Percentiles rank a stretch among this genome's conserved stretches.
Evolutionary conservation across 768 basidiomycete genomes (phyloP).

Genomic region (Phanerochaete carnosa): DNA sequence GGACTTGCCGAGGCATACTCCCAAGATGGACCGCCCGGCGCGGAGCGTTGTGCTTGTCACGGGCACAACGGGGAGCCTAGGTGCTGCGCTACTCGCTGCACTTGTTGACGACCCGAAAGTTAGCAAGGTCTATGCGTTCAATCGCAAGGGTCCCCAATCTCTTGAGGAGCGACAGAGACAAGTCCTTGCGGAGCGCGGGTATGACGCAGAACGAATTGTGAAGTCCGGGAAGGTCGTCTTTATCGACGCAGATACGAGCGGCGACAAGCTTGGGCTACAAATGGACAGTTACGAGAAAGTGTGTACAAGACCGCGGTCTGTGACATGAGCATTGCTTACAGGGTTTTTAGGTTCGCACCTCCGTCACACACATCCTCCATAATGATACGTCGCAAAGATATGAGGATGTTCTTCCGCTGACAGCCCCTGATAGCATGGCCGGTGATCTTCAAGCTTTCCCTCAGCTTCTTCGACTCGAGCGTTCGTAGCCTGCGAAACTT

Average conservation of each 20-base stretch:
- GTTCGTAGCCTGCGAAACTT: constrained; percentile 27
- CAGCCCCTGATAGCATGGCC: constrained; percentile 28
- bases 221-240: constrained; percentile 2
- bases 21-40: not conserved
- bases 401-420: not conserved
- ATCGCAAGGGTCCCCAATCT: not conserved
- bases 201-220: constrained; percentile 9
- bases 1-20: not conserved
- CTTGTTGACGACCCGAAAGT: constrained; percentile 8
- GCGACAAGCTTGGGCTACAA: constrained; percentile 21
- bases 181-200: constrained; percentile 4
- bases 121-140: constrained; percentile 15
- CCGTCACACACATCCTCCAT: constrained; percentile 21
- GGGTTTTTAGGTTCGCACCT: not conserved
- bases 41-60: constrained; percentile 19
- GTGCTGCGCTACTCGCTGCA: constrained; percentile 13
- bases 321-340: not conserved
- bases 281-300: constrained; percentile 24
- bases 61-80: constrained; percentile 23
- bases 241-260: constrained; percentile 1
- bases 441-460: constrained; percentile 32
- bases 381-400: constrained; percentile 26
- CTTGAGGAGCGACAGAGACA: not conserved
- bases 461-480: constrained; percentile 30
- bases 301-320: constrained; percentile 1